Percentiles rank a stretch among this genome's conserved stretches.
phyloP scores from a whole-genome alignment of 2,329 filamentous ascomycete genomes.

The Penicillium sp. region DNA sequence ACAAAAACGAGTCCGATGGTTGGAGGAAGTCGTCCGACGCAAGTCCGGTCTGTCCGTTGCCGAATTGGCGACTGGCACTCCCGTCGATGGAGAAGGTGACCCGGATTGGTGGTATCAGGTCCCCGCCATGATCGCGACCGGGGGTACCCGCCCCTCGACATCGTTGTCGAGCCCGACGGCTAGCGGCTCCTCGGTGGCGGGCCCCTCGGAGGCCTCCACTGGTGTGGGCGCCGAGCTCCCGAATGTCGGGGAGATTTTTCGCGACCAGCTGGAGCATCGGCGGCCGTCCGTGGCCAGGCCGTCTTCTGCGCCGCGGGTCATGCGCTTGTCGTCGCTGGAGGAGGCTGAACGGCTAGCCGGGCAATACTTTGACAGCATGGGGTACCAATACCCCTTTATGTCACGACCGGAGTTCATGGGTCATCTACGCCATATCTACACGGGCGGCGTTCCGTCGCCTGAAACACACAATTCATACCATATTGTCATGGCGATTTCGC shows the following conservation, averaged over 20 bases:
- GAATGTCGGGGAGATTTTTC: conserved; percentile 44
- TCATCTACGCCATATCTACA: conserved; percentile 38
- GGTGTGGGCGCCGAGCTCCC: conserved; percentile 36
- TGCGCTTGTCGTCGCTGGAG: conserved; percentile 37
- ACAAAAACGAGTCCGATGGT: conserved; percentile 42
- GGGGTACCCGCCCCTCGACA: conserved; percentile 21
- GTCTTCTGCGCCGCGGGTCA: conserved; percentile 33
- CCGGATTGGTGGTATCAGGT: conserved; percentile 43
- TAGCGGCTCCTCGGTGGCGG: conserved; percentile 22
- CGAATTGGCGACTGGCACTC: conserved; percentile 35
- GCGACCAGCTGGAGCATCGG: conserved; percentile 42
- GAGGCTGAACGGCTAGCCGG: conserved; percentile 36
- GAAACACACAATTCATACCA: conserved; percentile 40
- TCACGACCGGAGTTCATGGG: conserved; percentile 37
- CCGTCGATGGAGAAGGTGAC: conserved; percentile 36
- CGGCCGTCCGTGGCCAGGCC: conserved; percentile 37
- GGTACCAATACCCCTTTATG: conserved; percentile 43
- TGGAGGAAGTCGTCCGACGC: conserved; percentile 39
- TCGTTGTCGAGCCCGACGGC: conserved; percentile 24
- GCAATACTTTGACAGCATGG: conserved; percentile 43
- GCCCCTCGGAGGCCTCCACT: conserved; percentile 21
- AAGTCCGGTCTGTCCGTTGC: conserved; percentile 38
- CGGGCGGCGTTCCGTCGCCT: conserved; percentile 33
- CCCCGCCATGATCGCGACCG: conserved; percentile 37
- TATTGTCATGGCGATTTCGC: conserved; percentile 39